These are phyloP conservation scores for Orbilia oligospora DNA, from an alignment of 2,329 filamentous ascomycete species.

Conservation along the genomic window DNA sequence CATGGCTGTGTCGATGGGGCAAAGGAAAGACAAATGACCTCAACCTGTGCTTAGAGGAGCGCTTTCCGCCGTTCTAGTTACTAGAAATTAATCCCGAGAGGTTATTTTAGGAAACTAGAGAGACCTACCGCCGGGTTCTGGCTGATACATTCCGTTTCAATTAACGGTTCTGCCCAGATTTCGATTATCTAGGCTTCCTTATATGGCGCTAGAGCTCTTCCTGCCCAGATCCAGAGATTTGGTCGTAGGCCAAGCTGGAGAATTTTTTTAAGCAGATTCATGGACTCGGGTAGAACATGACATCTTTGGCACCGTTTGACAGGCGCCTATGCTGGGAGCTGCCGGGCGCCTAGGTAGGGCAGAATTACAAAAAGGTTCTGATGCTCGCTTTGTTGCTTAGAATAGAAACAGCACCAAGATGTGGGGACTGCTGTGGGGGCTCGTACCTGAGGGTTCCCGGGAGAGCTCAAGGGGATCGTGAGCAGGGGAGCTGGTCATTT, in stretches of 20 bases:
- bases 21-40: slow-evolving; percentile 28
- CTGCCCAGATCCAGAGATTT: neutral
- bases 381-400: slow-evolving; percentile 55
- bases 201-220: slow-evolving; percentile 27
- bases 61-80: neutral
- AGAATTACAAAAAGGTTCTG: slow-evolving; percentile 53
- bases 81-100: slow-evolving; percentile 18
- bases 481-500: slow-evolving; percentile 8
- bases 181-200: neutral
- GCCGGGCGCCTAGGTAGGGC: slow-evolving; percentile 60
- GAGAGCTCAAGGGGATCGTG: slow-evolving; percentile 27
- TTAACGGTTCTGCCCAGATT: neutral
- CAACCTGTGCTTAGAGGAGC: slow-evolving; percentile 23
- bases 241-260: slow-evolving; percentile 14
- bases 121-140: neutral
- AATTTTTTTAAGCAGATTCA: slow-evolving; percentile 32
- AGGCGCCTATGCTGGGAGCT: slow-evolving; percentile 59
- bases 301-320: slow-evolving; percentile 47
- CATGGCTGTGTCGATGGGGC: slow-evolving; percentile 23
- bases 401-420: slow-evolving; percentile 46
- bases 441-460: slow-evolving; percentile 22
- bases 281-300: slow-evolving; percentile 29
- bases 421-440: slow-evolving; percentile 45
- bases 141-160: slow-evolving; percentile 4
- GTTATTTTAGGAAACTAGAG: slow-evolving; percentile 30